These are phyloP conservation scores for Symmetrospora coprosmae DNA, from an alignment of 768 basidiomycete species.

Conservation along the genomic window DNA sequence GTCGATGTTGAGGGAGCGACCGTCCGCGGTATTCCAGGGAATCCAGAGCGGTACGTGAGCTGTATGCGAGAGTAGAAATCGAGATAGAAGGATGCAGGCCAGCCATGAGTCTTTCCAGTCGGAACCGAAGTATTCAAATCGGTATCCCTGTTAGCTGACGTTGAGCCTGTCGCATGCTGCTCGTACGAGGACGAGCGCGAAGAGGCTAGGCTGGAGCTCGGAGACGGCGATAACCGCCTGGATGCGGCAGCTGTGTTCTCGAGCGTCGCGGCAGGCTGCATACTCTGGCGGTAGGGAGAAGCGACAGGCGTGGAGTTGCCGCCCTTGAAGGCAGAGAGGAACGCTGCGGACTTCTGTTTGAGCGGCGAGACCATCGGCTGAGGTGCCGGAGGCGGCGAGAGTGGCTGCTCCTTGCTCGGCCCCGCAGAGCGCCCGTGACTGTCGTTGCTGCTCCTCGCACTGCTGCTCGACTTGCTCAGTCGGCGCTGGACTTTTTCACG, in stretches of 20 bases:
- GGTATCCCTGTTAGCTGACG: background rate
- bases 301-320: background rate
- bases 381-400: background rate
- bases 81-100: conserved; percentile 69
- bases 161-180: background rate
- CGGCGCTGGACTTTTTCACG: conserved; percentile 25
- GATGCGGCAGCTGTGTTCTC: background rate
- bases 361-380: no score
- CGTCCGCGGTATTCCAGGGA: conserved; percentile 54
- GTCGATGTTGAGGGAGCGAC: conserved; percentile 29
- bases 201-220: background rate
- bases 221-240: background rate
- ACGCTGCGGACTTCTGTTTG: background rate
- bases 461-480: background rate
- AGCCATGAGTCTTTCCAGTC: conserved; percentile 35
- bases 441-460: conserved; percentile 31
- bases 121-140: background rate
- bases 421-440: background rate
- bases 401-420: conserved; percentile 28
- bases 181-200: background rate
- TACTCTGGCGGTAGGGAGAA: background rate
- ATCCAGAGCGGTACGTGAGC: conserved; percentile 83
- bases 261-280: background rate
- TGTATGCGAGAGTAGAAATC: conserved; percentile 81
- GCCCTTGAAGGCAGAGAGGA: background rate